Percentiles rank a stretch among this genome's conserved stretches.
phyloP scores from a whole-genome alignment of 2,329 filamentous ascomycete genomes.

The Akanthomyces dipterigenus region DNA sequence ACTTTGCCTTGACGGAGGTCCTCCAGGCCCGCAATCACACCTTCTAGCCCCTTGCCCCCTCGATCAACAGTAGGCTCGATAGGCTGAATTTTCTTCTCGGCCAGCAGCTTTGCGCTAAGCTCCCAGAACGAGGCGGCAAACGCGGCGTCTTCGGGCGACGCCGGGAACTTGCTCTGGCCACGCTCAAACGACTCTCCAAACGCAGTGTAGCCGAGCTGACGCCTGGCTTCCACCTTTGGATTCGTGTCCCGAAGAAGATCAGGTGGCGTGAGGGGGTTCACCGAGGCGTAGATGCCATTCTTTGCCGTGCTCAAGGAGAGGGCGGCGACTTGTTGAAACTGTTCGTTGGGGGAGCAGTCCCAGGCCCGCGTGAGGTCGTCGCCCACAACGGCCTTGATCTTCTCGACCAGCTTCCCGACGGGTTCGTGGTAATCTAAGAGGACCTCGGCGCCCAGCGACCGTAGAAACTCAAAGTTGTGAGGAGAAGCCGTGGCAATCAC shows the following conservation, averaged over 20 bases:
- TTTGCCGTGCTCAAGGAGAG: not conserved
- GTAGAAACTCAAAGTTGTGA: slow-evolving; percentile 29
- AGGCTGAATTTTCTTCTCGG: slow-evolving; percentile 27
- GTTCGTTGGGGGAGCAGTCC: slow-evolving; percentile 13
- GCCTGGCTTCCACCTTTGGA: not conserved
- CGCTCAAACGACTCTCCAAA: slow-evolving; percentile 28
- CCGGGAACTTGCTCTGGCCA: slow-evolving; percentile 17
- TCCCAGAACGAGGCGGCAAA: slow-evolving; percentile 32
- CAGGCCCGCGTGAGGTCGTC: not conserved
- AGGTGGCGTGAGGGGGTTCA: not conserved
- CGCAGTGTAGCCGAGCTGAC: slow-evolving; percentile 35
- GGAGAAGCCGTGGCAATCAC: slow-evolving; percentile 35
- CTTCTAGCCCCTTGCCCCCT: slow-evolving; percentile 25
- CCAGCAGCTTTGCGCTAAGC: slow-evolving; percentile 25
- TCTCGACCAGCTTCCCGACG: not conserved
- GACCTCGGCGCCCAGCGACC: slow-evolving; percentile 36
- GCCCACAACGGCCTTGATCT: not conserved
- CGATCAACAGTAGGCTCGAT: slow-evolving; percentile 18
- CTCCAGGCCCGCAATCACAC: slow-evolving; percentile 26
- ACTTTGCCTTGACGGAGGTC: slow-evolving; percentile 26
- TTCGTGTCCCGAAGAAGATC: not conserved
- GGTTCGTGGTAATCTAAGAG: slow-evolving; percentile 38
- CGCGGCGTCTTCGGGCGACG: slow-evolving; percentile 23
- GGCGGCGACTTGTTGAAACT: not conserved
- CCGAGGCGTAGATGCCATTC: slow-evolving; percentile 3